phyloP scores from a whole-genome alignment of 2,329 filamentous ascomycete genomes.

The Shiraia bambusicola region DNA sequence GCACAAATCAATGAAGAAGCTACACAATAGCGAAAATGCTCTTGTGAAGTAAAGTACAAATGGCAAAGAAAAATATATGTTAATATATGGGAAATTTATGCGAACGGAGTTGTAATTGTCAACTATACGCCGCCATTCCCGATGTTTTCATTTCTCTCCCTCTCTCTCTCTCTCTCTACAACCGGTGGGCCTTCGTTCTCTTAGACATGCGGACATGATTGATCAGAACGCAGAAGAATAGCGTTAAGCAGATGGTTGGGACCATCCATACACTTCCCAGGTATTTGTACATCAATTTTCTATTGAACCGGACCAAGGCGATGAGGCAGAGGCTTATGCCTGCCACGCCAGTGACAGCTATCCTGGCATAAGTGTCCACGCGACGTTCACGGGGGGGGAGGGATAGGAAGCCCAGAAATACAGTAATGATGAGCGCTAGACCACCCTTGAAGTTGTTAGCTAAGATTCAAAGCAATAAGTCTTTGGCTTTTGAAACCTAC shows the following conservation, averaged over 20 bases:
- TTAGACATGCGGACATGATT: constrained; percentile 15
- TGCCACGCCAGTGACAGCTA: constrained; percentile 19
- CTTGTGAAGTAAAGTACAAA: background rate
- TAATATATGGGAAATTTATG: no score
- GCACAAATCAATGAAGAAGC: constrained; percentile 44
- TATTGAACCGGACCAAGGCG: constrained; percentile 20
- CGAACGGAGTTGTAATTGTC: no score
- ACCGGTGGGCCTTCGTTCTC: constrained; percentile 16
- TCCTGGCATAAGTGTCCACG: constrained; percentile 22
- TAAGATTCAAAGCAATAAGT: constrained; percentile 29
- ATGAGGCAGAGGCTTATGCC: constrained; percentile 31
- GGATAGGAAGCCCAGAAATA: constrained; percentile 30
- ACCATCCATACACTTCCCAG: constrained; percentile 33
- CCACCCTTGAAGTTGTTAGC: constrained; percentile 20
- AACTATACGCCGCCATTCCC: no score
- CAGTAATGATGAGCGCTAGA: constrained; percentile 25
- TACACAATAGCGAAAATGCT: constrained; percentile 7
- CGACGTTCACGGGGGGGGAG: constrained; percentile 25
- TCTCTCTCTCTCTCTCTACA: background rate
- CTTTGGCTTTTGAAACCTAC: constrained; percentile 19
- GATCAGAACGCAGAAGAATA: constrained; percentile 28
- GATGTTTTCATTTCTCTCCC: no score
- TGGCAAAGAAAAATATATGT: no score
- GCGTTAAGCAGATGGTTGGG: constrained; percentile 29
- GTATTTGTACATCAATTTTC: constrained; percentile 14